These are phyloP conservation scores for Rhododendron henanense DNA, from an alignment of 148 eudicot species.

Conservation along the genomic window DNA sequence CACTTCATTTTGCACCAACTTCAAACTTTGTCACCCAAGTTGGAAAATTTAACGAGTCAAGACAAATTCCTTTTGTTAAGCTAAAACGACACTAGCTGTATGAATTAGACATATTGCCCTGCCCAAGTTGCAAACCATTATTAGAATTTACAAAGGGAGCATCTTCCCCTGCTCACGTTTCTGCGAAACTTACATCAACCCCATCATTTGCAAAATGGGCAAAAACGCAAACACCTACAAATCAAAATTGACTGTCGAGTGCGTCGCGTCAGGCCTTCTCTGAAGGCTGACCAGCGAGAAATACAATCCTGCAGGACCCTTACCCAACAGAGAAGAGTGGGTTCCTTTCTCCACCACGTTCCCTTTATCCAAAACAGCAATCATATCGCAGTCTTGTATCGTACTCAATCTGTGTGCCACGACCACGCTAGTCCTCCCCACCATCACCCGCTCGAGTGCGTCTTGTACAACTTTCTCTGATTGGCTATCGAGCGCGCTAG, in stretches of 20 bases:
- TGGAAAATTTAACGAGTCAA: not conserved
- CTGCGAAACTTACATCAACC: not conserved
- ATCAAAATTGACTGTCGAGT: not conserved
- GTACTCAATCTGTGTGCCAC: not conserved
- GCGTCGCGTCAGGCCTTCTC: not conserved
- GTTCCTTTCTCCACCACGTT: not conserved
- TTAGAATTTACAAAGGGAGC: not conserved
- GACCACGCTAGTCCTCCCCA: not conserved
- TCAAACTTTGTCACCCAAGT: not conserved
- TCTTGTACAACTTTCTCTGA: not conserved
- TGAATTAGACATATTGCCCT: not conserved
- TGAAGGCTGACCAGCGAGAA: not conserved
- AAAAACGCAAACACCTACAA: not conserved
- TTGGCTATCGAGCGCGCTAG: not conserved
- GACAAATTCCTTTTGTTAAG: not conserved
- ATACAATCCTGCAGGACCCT: not conserved
- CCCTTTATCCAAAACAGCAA: not conserved
- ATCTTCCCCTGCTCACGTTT: not conserved
- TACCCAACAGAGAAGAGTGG: not conserved
- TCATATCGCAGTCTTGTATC: not conserved
- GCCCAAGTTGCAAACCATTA: not conserved
- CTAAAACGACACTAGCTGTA: not conserved
- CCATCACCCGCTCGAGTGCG: not conserved
- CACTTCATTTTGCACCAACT: not conserved
- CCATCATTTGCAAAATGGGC: not conserved